Evolutionary conservation across 2,329 filamentous ascomycete genomes (phyloP), one percentile per base, ranked within the genome.

Genomic region (Dryadomyces quercivorus): DNA sequence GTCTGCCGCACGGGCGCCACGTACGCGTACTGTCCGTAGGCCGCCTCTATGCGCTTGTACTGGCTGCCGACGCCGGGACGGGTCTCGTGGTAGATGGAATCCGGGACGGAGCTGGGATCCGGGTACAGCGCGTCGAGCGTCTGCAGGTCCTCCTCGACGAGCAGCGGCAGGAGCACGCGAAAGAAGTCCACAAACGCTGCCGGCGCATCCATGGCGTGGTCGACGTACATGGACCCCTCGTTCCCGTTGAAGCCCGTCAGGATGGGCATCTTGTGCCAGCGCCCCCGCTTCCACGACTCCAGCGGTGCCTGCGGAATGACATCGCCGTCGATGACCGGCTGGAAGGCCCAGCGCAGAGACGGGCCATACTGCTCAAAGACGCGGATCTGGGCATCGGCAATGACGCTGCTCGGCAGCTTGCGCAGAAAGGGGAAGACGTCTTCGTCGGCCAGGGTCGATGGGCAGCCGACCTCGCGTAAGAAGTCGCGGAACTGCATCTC

Each of bases 11-110:
- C 75, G 0, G 77, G 55, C 1, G 76, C 70, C 0, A 76, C 70
- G 52, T 80, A 79, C 0, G 75, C 76, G 51, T 77, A 80, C 55
- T 79, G 73, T 0, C 70, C 75, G 47, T 79, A 80, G 0, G 75
- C 74, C 2, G 72, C 72, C 57, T 78, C 76, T 2, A 77, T 67
- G 2, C 76, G 75, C 55, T 75, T 78, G 60, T 75, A 82, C 61
- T 78, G 74, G 0, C 68, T 51, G 1, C 63, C 65, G 5, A 60
- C 20, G 4, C 42, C 50, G 21, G 12, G 2, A 12, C 47, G 64
- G 1, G 63, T 66, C 45, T 75, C 73, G 2, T 63, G 61, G 55
- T 73, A 75, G 0, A 61, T 61, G 0, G 71, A 72, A 5, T 62
- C 60, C 0, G 63, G 18, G 5, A 13, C 5, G 5, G 12, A 5